Conservation (phyloP, 1,139 yeast species). For the Hansenula sp. region DNA sequence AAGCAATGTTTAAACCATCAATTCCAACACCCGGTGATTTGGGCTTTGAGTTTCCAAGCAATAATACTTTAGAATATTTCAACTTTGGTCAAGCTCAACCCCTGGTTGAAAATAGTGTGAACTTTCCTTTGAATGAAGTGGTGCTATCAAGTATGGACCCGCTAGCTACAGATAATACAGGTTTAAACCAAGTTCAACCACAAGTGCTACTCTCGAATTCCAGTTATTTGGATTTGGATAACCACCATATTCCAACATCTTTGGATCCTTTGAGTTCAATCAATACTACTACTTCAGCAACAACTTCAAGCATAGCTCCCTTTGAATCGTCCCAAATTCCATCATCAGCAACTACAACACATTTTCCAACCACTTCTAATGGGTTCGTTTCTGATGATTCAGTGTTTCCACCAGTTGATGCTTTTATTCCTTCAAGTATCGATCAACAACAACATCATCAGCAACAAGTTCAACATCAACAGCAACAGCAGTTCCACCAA, state of each 20-base stretch:
- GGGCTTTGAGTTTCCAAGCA: conserved; percentile 2
- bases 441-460: background rate
- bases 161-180: background rate
- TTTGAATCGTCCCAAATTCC: background rate
- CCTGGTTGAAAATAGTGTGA: background rate
- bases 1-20: background rate
- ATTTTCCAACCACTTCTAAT: background rate
- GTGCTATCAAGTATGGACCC: background rate
- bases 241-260: background rate
- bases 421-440: conserved; percentile 6
- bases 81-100: background rate
- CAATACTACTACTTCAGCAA: background rate
- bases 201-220: background rate
- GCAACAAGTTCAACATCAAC: too few species aligned
- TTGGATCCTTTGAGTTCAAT: background rate
- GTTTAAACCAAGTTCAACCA: background rate
- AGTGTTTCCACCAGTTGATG: conserved; percentile 7
- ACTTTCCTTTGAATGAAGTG: background rate
- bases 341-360: background rate
- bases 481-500: background rate
- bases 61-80: background rate
- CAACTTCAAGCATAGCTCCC: background rate
- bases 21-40: background rate
- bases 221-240: background rate
- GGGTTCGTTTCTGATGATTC: background rate